These are phyloP conservation scores for Circinella minor DNA, from an alignment of 371 early-diverging fungal genomes.

Conservation along the genomic window DNA sequence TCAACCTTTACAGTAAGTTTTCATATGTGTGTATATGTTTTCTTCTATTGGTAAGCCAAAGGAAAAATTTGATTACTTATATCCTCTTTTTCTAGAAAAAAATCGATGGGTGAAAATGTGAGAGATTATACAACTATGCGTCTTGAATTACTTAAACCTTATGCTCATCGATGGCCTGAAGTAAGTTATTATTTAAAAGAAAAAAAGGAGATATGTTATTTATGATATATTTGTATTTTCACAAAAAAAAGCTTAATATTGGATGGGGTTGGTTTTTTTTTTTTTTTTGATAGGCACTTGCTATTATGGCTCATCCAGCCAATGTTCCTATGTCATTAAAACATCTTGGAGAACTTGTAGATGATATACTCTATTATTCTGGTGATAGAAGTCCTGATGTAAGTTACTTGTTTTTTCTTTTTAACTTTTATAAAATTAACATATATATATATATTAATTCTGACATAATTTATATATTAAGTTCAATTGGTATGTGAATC, in stretches of 20 bases:
- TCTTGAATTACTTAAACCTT: slow-evolving; percentile 76
- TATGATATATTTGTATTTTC: too few species aligned
- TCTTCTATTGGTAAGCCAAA: not conserved
- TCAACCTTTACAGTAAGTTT: not conserved
- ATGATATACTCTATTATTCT: slow-evolving; percentile 88
- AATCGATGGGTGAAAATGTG: slow-evolving; percentile 64
- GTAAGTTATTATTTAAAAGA: slow-evolving; percentile 29
- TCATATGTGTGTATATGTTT: not conserved
- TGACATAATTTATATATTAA: slow-evolving; percentile 22
- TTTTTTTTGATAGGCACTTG: slow-evolving; percentile 82
- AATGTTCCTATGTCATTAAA: slow-evolving; percentile 73
- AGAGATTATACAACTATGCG: slow-evolving; percentile 68
- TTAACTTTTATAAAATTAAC: too few species aligned
- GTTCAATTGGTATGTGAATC: slow-evolving; percentile 90
- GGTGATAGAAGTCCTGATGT: slow-evolving; percentile 86
- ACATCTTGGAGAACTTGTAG: slow-evolving; percentile 74
- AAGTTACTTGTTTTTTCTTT: too few species aligned
- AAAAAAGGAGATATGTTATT: not conserved
- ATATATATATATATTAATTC: too few species aligned
- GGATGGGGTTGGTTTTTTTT: too few species aligned
- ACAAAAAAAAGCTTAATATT: not conserved
- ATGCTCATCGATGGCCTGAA: slow-evolving; percentile 81
- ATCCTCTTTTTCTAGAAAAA: slow-evolving; percentile 26
- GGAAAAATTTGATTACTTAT: not conserved
- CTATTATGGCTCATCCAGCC: slow-evolving; percentile 78